Percentiles rank a stretch among this genome's conserved stretches.
Conservation (phyloP, 108 stramenopile genomes). For the Nitzschia inconspicua region DNA sequence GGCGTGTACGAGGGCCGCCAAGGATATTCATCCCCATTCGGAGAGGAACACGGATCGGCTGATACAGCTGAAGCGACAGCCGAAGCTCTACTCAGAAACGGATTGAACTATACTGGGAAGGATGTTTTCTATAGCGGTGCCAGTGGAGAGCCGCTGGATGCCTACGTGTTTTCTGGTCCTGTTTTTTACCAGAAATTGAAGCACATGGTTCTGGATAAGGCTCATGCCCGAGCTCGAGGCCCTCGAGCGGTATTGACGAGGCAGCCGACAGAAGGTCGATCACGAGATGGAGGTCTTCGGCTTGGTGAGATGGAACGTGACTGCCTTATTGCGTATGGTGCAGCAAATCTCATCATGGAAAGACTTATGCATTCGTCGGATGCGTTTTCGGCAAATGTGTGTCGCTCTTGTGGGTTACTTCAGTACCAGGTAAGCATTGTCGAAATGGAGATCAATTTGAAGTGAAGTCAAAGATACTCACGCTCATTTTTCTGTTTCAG, state of each 20-base stretch:
- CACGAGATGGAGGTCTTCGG: slow-evolving; percentile 97
- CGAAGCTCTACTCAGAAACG: slow-evolving; percentile 88
- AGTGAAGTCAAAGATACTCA: background rate
- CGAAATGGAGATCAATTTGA: background rate
- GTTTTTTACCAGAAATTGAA: slow-evolving; percentile 99
- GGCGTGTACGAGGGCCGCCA: slow-evolving; percentile 90
- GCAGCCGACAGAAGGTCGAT: slow-evolving; percentile 99
- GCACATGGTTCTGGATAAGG: slow-evolving; percentile 99
- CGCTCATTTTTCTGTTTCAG: background rate
- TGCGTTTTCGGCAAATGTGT: slow-evolving; percentile 97
- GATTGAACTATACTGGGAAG: slow-evolving; percentile 97
- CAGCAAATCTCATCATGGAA: slow-evolving; percentile 98
- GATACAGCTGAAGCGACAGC: slow-evolving; percentile 84
- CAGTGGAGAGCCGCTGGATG: slow-evolving; percentile 91
- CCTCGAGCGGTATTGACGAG: slow-evolving; percentile 97
- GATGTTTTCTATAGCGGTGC: slow-evolving; percentile 94
- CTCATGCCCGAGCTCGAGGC: slow-evolving; percentile 97
- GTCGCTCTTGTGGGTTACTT: slow-evolving; percentile 90
- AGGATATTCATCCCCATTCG: slow-evolving; percentile 97
- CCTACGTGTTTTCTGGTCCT: slow-evolving; percentile 97
- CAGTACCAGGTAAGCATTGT: slow-evolving; percentile 73
- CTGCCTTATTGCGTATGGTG: slow-evolving; percentile 99
- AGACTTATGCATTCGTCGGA: slow-evolving; percentile 98
- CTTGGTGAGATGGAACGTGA: slow-evolving; percentile 98
- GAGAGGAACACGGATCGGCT: slow-evolving; percentile 94